Percentiles rank a stretch among this genome's conserved stretches.
Evolutionary conservation across 176 grass and related monocot genomes (phyloP).

Genomic region (Bothriochloa decipiens): DNA sequence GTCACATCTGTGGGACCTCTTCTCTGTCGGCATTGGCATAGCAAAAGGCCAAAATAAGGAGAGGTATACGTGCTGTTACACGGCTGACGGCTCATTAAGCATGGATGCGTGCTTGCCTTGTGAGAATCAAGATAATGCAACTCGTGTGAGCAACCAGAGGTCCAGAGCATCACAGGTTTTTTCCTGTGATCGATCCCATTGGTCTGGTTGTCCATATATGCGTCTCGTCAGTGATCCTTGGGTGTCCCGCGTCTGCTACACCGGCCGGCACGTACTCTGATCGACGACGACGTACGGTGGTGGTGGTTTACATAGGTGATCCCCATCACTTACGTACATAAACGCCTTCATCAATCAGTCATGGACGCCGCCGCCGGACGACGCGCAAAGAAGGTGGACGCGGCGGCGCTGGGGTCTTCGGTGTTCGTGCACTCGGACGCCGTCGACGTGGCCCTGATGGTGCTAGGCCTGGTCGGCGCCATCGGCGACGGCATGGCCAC

Average conservation of each 20-base stretch:
- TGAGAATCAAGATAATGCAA: not conserved
- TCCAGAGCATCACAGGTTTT: not conserved
- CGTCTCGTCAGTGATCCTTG: not conserved
- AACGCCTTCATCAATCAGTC: not conserved
- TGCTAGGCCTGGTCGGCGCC: slow-evolving; percentile 54
- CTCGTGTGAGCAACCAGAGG: not conserved
- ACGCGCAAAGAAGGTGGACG: not conserved
- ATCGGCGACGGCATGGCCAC: slow-evolving; percentile 58
- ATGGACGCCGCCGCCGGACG: not conserved
- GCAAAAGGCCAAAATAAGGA: not conserved
- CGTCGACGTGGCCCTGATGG: slow-evolving; percentile 49
- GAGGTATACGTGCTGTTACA: not conserved
- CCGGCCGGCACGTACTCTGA: too few species aligned
- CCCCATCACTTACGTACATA: too few species aligned
- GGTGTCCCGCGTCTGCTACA: not conserved
- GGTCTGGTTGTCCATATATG: not conserved
- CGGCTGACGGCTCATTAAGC: not conserved
- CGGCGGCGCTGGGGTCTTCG: not conserved
- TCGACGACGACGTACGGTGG: too few species aligned
- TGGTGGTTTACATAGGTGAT: too few species aligned
- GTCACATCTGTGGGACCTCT: not conserved
- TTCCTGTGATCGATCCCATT: too few species aligned
- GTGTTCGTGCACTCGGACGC: slow-evolving; percentile 64
- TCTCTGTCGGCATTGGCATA: not conserved
- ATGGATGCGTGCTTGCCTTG: not conserved